Conservation (phyloP, 768 basidiomycete genomes). For the Clavaria fumosa region DNA sequence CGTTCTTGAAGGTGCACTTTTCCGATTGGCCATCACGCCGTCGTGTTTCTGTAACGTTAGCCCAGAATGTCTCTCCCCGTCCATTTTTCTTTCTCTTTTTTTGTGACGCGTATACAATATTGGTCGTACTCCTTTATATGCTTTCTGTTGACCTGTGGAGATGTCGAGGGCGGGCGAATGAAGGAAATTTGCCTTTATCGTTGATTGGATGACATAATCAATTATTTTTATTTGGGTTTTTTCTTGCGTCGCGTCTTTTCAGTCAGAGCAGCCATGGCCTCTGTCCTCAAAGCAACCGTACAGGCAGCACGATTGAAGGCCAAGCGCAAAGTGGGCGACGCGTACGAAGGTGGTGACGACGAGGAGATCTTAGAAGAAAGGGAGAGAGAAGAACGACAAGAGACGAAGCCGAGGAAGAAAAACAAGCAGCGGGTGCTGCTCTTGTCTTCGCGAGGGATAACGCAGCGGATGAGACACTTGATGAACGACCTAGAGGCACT, state of each 20-base stretch:
- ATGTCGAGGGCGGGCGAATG: no score
- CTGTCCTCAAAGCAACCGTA: conserved; percentile 40
- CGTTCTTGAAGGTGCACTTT: no score
- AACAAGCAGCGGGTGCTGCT: conserved; percentile 94
- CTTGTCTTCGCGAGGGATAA: conserved; percentile 86
- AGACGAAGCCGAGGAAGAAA: conserved; percentile 53
- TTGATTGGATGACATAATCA: no score
- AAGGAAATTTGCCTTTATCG: no score
- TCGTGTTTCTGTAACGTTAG: conserved; percentile 2
- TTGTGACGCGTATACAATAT: conserved; percentile 2
- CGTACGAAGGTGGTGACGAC: no score
- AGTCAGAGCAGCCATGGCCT: conserved; percentile 32
- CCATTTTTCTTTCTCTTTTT: no score
- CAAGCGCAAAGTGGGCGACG: conserved; percentile 46
- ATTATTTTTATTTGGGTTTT: conserved; percentile 1
- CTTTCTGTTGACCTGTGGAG: no score
- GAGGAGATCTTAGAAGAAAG: conserved; percentile 35
- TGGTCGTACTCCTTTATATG: conserved; percentile 2
- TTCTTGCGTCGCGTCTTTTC: conserved; percentile 4
- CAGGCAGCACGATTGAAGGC: conserved; percentile 39
- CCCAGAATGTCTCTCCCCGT: background rate
- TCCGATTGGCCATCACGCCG: no score
- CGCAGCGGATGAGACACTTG: conserved; percentile 91
- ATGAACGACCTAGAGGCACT: conserved; percentile 88
- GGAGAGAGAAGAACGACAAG: conserved; percentile 16